Percentiles rank a stretch among this genome's conserved stretches.
phyloP scores from a whole-genome alignment of 148 eudicot genomes.

The Polygonum aviculare region DNA sequence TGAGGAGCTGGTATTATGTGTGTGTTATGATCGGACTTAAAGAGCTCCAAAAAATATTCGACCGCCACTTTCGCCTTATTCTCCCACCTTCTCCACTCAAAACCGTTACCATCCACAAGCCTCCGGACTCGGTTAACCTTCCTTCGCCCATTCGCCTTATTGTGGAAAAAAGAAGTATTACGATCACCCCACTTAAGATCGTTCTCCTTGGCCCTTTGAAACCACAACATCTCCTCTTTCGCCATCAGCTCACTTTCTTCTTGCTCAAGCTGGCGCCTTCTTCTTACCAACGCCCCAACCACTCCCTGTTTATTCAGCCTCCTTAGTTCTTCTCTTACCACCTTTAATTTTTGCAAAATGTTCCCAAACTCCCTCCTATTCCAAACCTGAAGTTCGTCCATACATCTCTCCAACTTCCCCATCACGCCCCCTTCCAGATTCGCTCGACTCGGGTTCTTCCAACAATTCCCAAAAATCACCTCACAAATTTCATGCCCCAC shows the following conservation, averaged over 20 bases:
- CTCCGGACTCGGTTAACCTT: not conserved
- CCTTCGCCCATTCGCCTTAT: not conserved
- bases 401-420: too few relatives aligned
- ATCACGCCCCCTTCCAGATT: too few relatives aligned
- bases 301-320: not conserved
- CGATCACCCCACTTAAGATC: not conserved
- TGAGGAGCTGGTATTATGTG: not conserved
- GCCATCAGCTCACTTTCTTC: not conserved
- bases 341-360: too few relatives aligned
- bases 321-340: not conserved
- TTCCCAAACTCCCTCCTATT: too few relatives aligned
- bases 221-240: not conserved
- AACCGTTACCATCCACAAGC: not conserved
- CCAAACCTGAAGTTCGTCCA: too few relatives aligned
- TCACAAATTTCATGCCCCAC: not conserved
- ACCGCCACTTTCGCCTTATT: not conserved
- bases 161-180: not conserved
- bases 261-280: not conserved
- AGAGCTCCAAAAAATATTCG: not conserved
- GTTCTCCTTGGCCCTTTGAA: not conserved
- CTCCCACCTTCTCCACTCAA: not conserved
- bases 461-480: too few relatives aligned
- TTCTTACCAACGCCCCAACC: not conserved
- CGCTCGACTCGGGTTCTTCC: too few relatives aligned
- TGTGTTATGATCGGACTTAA: not conserved